These are phyloP conservation scores for Candida sakaeoensis DNA, from an alignment of 805 yeast genomes.

Conservation along the genomic window DNA sequence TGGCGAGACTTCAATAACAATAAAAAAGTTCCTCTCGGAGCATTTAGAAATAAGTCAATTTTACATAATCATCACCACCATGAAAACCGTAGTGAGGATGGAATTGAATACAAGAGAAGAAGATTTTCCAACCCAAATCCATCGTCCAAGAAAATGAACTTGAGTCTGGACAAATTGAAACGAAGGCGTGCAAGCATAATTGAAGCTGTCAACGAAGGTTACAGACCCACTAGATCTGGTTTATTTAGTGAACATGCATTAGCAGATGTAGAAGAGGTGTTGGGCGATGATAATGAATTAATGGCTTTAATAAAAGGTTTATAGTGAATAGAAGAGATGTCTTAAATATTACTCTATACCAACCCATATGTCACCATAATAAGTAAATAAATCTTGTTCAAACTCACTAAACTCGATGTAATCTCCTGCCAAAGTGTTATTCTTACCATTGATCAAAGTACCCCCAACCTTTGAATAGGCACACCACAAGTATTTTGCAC, in stretches of 20 bases:
- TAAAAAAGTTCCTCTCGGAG: conserved; percentile 70
- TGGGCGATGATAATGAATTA: conserved; percentile 49
- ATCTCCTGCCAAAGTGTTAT: conserved; percentile 42
- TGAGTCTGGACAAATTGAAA: conserved; percentile 22
- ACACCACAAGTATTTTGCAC: conserved; percentile 58
- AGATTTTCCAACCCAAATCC: background rate
- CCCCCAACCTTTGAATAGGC: conserved; percentile 60
- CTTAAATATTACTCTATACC: conserved; percentile 26
- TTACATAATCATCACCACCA: conserved; percentile 18
- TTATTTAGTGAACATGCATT: conserved; percentile 71
- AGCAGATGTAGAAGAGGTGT: conserved; percentile 68
- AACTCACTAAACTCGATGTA: conserved; percentile 37
- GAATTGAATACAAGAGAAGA: background rate
- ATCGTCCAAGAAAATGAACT: background rate
- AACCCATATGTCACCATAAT: conserved; percentile 54
- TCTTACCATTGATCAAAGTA: conserved; percentile 22
- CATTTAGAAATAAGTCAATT: conserved; percentile 73
- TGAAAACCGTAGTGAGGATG: background rate
- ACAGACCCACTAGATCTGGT: conserved; percentile 72
- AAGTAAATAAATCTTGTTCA: conserved; percentile 31
- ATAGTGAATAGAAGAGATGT: conserved; percentile 8
- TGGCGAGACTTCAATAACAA: conserved; percentile 45
- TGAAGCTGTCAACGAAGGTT: conserved; percentile 75
- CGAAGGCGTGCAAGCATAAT: conserved; percentile 64
- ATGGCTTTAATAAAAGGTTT: conserved; percentile 39